These are phyloP conservation scores for Termitomyces sp. DNA, from an alignment of 768 basidiomycete species.

Conservation along the genomic window DNA sequence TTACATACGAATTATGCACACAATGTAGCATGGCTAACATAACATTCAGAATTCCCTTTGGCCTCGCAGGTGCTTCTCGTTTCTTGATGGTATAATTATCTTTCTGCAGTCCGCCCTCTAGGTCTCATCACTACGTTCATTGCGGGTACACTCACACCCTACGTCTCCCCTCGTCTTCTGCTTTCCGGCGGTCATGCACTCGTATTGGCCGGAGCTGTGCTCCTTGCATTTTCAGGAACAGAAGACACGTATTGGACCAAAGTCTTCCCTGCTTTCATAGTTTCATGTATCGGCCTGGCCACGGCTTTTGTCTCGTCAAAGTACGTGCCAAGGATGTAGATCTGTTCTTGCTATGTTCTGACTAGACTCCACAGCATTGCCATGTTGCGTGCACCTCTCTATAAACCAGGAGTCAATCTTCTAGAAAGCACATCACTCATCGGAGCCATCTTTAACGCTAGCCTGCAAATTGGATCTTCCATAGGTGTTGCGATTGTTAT, in stretches of 20 bases:
- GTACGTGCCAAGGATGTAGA: constrained; percentile 19
- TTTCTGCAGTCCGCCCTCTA: not conserved
- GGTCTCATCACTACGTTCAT: constrained; percentile 27
- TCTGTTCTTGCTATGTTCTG: not conserved
- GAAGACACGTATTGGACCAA: constrained; percentile 36
- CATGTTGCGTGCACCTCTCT: constrained; percentile 38
- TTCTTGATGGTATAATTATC: no score
- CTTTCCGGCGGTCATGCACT: constrained; percentile 32
- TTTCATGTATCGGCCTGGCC: constrained; percentile 36
- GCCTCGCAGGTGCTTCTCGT: constrained; percentile 16
- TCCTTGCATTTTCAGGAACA: constrained; percentile 31
- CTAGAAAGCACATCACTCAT: constrained; percentile 21
- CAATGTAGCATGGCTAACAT: not conserved
- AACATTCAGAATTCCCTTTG: constrained; percentile 29
- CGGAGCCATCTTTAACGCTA: constrained; percentile 50
- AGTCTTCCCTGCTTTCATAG: constrained; percentile 38
- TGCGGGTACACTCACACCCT: constrained; percentile 30
- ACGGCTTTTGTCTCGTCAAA: constrained; percentile 39
- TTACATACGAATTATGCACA: not conserved
- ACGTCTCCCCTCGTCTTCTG: constrained; percentile 31
- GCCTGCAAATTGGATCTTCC: constrained; percentile 46
- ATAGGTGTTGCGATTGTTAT: constrained; percentile 36
- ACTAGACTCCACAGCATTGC: constrained; percentile 29
- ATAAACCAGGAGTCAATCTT: constrained; percentile 34
- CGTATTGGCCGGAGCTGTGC: constrained; percentile 26